phyloP scores from a whole-genome alignment of 1,284 basidiomycete species.

The Pyrrhoderma lamaoense region DNA sequence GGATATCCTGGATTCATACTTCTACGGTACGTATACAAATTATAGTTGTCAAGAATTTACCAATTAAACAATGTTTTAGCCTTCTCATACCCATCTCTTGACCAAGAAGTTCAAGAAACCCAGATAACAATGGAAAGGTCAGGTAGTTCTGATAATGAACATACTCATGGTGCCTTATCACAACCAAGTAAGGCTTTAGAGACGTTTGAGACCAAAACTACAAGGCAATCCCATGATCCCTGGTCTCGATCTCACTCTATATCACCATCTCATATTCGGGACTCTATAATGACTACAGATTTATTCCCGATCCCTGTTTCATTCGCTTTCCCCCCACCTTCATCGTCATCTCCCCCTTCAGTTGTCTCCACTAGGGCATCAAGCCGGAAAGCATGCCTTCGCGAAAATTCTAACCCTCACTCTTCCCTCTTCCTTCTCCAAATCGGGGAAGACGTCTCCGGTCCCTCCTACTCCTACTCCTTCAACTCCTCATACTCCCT shows the following conservation, averaged over 20 bases:
- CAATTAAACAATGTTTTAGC: neutral
- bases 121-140: neutral
- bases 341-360: neutral
- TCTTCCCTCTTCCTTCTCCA: neutral
- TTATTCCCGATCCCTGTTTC: neutral
- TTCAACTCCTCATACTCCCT: neutral
- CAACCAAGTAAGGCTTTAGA: slow-evolving; percentile 27
- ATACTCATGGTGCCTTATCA: slow-evolving; percentile 1
- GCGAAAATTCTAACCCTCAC: neutral
- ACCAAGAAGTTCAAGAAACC: too few relatives aligned
- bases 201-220: slow-evolving; percentile 28
- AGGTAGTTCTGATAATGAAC: slow-evolving; percentile 2
- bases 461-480: neutral
- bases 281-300: slow-evolving; percentile 16
- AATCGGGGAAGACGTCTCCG: neutral
- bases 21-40: slow-evolving; percentile 33
- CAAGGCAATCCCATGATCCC: slow-evolving; percentile 24
- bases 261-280: slow-evolving; percentile 8
- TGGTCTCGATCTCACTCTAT: slow-evolving; percentile 3
- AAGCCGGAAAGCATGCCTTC: neutral
- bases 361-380: neutral
- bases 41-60: neutral
- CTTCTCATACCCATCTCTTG: neutral
- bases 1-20: slow-evolving; percentile 40
- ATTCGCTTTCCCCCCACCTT: too few relatives aligned